These are phyloP conservation scores for Canna indica DNA, from an alignment of 176 grass and related monocot species.

Conservation along the genomic window DNA sequence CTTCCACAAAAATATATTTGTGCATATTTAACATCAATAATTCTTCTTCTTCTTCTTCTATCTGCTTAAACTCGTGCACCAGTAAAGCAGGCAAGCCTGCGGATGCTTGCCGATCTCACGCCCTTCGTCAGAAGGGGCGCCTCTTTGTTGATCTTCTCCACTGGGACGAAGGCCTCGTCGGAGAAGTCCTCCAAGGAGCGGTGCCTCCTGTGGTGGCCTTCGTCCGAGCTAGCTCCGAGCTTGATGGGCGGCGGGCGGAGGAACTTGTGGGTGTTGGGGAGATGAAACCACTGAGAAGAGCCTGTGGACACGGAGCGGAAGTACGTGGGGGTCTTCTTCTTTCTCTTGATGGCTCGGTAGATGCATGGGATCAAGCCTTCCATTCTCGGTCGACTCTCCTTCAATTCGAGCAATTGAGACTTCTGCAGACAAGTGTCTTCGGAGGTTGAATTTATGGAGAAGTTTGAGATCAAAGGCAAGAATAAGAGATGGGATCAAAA, in stretches of 20 bases:
- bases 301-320: neutral
- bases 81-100: neutral
- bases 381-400: too few species aligned
- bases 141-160: neutral
- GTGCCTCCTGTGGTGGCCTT: neutral
- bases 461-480: too few species aligned
- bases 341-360: slow-evolving; percentile 10
- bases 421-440: too few species aligned
- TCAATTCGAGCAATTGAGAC: too few species aligned
- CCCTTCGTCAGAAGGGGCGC: neutral
- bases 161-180: neutral
- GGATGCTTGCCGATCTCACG: neutral
- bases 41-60: too few species aligned
- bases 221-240: neutral
- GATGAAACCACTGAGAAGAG: neutral
- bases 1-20: too few species aligned
- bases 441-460: too few species aligned
- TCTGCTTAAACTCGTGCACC: neutral
- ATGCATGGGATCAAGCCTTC: slow-evolving; percentile 12
- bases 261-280: neutral
- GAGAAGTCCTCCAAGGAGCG: slow-evolving; percentile 3
- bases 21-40: too few species aligned
- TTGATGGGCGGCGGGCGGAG: neutral
- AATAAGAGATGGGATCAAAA: too few species aligned
- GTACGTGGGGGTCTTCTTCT: neutral